Evolutionary conservation across 2,329 filamentous ascomycete genomes (phyloP).

Genomic region (Macrophomina tecta): DNA sequence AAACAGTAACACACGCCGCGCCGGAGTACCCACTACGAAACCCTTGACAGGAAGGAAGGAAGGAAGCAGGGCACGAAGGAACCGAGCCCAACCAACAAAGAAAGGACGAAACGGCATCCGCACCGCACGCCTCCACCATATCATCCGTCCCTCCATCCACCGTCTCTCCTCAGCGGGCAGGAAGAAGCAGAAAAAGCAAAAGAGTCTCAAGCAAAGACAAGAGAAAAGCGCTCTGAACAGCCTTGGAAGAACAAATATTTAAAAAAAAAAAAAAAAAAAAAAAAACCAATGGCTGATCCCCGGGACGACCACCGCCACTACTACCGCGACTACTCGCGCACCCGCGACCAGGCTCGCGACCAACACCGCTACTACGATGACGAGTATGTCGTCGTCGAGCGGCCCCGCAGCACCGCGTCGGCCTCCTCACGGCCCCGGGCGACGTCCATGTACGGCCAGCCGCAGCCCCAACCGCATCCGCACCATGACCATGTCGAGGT

Average conservation of each 20-base stretch:
- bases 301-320: conserved; percentile 1
- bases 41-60: no score
- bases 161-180: not conserved
- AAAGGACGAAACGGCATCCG: not conserved
- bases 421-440: conserved; percentile 1
- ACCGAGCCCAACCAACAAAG: not conserved
- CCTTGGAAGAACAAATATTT: not conserved
- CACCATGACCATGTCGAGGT: conserved; percentile 16
- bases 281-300: conserved; percentile 5
- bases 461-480: not conserved
- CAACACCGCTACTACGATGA: conserved; percentile 15
- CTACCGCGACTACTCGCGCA: conserved; percentile 24
- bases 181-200: not conserved
- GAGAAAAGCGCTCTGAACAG: not conserved
- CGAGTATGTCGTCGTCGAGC: conserved; percentile 25
- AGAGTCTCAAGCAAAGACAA: not conserved
- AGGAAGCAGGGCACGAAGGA: no score
- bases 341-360: not conserved
- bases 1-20: no score
- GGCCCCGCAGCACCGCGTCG: not conserved
- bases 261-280: not conserved
- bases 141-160: not conserved
- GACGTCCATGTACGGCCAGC: conserved; percentile 3
- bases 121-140: not conserved
- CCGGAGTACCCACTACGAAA: no score